Conservation (phyloP, 202 grass and related monocot genomes). For the Hordeum pubiflorum region DNA sequence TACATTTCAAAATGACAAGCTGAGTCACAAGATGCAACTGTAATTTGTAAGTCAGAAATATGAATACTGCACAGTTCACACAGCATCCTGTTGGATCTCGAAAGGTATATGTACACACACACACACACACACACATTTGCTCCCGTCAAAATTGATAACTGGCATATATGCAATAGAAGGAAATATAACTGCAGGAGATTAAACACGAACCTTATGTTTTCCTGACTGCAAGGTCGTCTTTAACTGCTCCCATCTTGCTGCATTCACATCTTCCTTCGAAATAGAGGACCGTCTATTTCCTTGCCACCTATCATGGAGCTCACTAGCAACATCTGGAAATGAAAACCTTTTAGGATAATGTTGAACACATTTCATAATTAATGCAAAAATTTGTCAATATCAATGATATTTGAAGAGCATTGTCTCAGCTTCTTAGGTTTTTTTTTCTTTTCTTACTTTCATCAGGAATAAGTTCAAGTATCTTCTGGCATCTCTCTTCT, state of each 20-base stretch:
- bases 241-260: conserved; percentile 68
- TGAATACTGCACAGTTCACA: not conserved
- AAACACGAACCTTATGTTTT: conserved; percentile 70
- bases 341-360: not conserved
- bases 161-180: not conserved
- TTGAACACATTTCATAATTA: not conserved
- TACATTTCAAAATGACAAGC: not conserved
- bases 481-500: conserved; percentile 1
- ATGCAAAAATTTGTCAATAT: not conserved
- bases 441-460: conserved; percentile 2
- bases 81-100: not conserved
- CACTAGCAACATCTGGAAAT: not conserved
- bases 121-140: not conserved
- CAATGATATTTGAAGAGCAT: not conserved
- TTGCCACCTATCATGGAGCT: not conserved
- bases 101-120: not conserved
- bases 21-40: not conserved
- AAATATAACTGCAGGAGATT: not conserved
- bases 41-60: not conserved
- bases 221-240: conserved; percentile 71
- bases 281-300: conserved; percentile 6
- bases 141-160: not conserved
- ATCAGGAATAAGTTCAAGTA: conserved; percentile 12
- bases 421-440: not conserved
- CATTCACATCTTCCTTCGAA: conserved; percentile 5